Conservation (phyloP, 352 stramenopile genomes). For the Phytophthora europaea region DNA sequence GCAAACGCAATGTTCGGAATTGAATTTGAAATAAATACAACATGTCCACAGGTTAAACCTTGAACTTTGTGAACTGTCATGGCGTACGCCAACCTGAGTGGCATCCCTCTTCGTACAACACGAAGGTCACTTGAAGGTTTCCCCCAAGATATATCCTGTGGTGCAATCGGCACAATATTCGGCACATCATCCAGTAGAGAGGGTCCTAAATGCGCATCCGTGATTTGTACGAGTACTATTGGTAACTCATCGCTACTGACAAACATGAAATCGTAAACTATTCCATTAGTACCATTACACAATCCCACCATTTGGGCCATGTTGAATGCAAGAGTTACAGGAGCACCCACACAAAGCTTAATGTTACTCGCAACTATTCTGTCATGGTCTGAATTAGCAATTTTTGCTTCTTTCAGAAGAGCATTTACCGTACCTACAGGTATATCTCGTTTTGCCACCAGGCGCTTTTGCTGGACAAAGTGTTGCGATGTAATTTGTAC, state of each 20-base stretch:
- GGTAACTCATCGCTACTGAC: neutral
- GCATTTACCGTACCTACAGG: neutral
- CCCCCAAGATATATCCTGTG: neutral
- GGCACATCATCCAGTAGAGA: neutral
- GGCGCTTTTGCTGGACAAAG: neutral
- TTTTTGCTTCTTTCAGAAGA: neutral
- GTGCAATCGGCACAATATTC: neutral
- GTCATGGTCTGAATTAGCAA: neutral
- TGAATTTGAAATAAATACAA: constrained; percentile 6
- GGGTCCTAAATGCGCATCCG: neutral
- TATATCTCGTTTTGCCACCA: neutral
- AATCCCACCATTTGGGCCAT: neutral
- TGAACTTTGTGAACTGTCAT: constrained; percentile 22
- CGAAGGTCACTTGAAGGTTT: neutral
- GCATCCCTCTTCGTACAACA: constrained; percentile 4
- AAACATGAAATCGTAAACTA: neutral
- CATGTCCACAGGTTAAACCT: neutral
- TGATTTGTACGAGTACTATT: neutral
- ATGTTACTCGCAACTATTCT: neutral
- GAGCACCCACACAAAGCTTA: neutral
- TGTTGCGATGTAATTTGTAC: neutral
- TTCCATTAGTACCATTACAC: neutral
- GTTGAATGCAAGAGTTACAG: neutral
- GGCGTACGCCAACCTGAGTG: constrained; percentile 9
- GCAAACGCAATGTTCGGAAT: constrained; percentile 7